A percentile compares a stretch with the other conserved stretches of the same genome.
phyloP scores from a whole-genome alignment of 2,329 filamentous ascomycete species.

The Nannizziopsis arthrosporioides region DNA sequence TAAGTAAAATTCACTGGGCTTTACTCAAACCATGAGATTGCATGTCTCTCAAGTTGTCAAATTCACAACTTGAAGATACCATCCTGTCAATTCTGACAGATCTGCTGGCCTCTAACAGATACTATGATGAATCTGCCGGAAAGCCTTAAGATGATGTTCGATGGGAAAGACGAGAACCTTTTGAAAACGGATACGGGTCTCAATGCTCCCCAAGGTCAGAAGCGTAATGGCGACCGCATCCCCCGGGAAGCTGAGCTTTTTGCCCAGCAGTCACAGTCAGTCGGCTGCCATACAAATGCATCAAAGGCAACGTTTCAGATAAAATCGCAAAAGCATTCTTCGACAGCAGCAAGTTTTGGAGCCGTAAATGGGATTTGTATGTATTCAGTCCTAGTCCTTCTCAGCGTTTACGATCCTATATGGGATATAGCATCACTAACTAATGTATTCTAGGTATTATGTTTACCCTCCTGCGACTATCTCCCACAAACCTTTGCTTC shows the following conservation, averaged over 20 bases:
- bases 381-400: conserved; percentile 23
- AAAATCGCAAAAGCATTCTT: conserved; percentile 31
- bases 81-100: not conserved
- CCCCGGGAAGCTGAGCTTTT: conserved; percentile 19
- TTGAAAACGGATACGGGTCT: conserved; percentile 14
- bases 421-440: not conserved
- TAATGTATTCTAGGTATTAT: conserved; percentile 47
- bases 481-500: conserved; percentile 46
- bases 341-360: conserved; percentile 36
- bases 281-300: conserved; percentile 35
- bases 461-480: conserved; percentile 43
- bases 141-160: conserved; percentile 24
- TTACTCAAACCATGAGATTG: not conserved
- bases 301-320: conserved; percentile 25
- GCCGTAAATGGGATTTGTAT: conserved; percentile 65
- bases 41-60: not conserved
- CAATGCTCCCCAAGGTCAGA: not conserved
- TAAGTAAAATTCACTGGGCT: not conserved
- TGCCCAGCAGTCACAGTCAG: conserved; percentile 31
- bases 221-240: not conserved
- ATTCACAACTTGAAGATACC: not conserved
- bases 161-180: conserved; percentile 18
- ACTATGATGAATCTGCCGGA: conserved; percentile 19
- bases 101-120: not conserved
- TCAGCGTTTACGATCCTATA: not conserved